A percentile compares a stretch with the other conserved stretches of the same genome.
Conservation (phyloP, 257 asterid genomes). For the Ocimum tenuiflorum region DNA sequence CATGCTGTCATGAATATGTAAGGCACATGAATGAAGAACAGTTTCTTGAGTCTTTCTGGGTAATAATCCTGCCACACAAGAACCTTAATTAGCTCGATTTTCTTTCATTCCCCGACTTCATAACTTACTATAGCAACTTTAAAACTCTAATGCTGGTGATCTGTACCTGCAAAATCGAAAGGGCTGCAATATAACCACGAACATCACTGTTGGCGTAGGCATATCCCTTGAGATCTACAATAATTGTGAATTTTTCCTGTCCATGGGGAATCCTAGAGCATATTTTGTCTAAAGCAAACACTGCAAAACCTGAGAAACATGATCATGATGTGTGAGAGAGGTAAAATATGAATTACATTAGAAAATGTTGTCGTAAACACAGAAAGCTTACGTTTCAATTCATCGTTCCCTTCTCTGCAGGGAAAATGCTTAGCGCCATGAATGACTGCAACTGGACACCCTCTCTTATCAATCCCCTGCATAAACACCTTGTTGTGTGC, state of each 20-base stretch:
- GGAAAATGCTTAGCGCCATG: constrained; percentile 52
- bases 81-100: background rate
- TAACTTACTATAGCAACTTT: too few relatives aligned
- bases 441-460: constrained; percentile 51
- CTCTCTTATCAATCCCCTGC: constrained; percentile 72
- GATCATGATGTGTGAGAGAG: background rate
- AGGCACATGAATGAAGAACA: constrained; percentile 54
- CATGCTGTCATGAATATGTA: constrained; percentile 56
- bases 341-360: background rate
- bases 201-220: constrained; percentile 58
- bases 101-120: too few relatives aligned
- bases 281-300: constrained; percentile 50
- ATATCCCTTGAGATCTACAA: constrained; percentile 64
- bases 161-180: constrained; percentile 61
- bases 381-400: constrained; percentile 50
- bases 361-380: background rate
- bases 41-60: constrained; percentile 73
- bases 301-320: constrained; percentile 55
- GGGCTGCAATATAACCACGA: constrained; percentile 42
- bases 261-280: constrained; percentile 50
- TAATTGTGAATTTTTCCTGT: constrained; percentile 52
- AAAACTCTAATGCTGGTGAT: background rate
- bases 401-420: constrained; percentile 46
- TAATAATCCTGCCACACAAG: constrained; percentile 51
- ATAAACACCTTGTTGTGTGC: constrained; percentile 58